These are phyloP conservation scores for Saccharomycopsis capsularis DNA, from an alignment of 805 yeast genomes.

Conservation along the genomic window DNA sequence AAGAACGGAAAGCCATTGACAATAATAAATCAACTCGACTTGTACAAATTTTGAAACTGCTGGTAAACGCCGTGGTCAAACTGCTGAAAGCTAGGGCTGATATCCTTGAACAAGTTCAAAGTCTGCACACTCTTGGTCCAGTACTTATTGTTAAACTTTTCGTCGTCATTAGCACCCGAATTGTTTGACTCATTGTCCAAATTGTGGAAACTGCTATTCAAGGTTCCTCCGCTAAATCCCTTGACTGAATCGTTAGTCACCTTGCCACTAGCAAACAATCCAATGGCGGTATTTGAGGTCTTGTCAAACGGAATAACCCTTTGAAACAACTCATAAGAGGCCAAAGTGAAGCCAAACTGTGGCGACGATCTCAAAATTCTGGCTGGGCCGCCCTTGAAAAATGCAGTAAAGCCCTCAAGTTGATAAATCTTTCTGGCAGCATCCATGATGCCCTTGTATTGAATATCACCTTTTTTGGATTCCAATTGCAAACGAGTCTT, in stretches of 20 bases:
- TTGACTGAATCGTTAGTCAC: constrained; percentile 3
- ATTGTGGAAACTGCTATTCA: constrained; percentile 6
- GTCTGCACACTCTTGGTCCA: constrained; percentile 54
- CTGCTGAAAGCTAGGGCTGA: constrained; percentile 53
- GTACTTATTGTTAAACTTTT: constrained; percentile 32
- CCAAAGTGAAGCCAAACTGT: constrained; percentile 94
- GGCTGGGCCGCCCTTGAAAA: constrained; percentile 95
- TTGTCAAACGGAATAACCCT: constrained; percentile 58
- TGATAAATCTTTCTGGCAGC: constrained; percentile 65
- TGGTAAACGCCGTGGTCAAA: constrained; percentile 45
- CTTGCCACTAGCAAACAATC: background rate
- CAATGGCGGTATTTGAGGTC: background rate
- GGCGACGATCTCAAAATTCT: constrained; percentile 94
- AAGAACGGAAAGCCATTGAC: no score
- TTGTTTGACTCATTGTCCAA: constrained; percentile 16
- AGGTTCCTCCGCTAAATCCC: constrained; percentile 4
- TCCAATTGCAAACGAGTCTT: constrained; percentile 89
- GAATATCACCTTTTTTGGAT: constrained; percentile 66
- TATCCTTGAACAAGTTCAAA: constrained; percentile 53
- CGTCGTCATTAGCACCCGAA: constrained; percentile 34
- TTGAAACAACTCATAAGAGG: constrained; percentile 92
- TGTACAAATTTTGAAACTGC: constrained; percentile 29
- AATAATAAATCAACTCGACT: background rate
- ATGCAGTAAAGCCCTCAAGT: constrained; percentile 81
- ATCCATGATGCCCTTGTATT: constrained; percentile 69